Percentiles rank a stretch among this genome's conserved stretches.
These are phyloP conservation scores for Colletotrichum nymphaeae DNA, from an alignment of 2,329 filamentous ascomycete species.

Conservation along the genomic window DNA sequence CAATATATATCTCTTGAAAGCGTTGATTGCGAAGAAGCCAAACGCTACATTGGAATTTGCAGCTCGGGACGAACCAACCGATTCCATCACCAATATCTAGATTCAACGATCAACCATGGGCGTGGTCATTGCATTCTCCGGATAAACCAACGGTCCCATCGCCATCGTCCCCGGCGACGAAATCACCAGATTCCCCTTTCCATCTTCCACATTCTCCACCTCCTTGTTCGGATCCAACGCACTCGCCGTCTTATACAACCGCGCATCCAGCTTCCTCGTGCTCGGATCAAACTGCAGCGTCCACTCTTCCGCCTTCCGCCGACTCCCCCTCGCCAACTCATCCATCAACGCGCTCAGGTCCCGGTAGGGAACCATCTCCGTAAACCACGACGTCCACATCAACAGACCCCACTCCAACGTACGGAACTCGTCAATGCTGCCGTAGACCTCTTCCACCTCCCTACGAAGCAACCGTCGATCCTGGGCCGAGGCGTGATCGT, in stretches of 20 bases:
- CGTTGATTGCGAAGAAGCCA: no score
- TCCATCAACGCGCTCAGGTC: neutral
- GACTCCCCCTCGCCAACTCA: neutral
- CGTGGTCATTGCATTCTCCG: neutral
- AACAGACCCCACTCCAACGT: neutral
- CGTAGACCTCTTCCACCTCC: slow-evolving; percentile 1
- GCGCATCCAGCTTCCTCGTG: neutral
- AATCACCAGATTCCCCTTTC: neutral
- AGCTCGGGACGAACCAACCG: no score
- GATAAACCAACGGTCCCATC: neutral
- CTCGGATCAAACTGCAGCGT: neutral
- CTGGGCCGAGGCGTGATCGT: neutral
- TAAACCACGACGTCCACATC: neutral
- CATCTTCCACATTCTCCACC: neutral
- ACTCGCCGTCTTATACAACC: neutral
- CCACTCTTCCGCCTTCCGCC: neutral
- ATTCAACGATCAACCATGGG: neutral
- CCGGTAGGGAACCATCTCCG: slow-evolving; percentile 1
- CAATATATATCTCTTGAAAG: no score
- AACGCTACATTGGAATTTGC: no score
- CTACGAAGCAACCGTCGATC: neutral
- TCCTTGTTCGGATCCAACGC: neutral
- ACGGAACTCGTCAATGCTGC: neutral
- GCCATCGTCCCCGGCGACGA: neutral
- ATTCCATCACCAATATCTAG: neutral